These are phyloP conservation scores for Phytophthora boehmeriae DNA, from an alignment of 352 stramenopile species.

Conservation along the genomic window DNA sequence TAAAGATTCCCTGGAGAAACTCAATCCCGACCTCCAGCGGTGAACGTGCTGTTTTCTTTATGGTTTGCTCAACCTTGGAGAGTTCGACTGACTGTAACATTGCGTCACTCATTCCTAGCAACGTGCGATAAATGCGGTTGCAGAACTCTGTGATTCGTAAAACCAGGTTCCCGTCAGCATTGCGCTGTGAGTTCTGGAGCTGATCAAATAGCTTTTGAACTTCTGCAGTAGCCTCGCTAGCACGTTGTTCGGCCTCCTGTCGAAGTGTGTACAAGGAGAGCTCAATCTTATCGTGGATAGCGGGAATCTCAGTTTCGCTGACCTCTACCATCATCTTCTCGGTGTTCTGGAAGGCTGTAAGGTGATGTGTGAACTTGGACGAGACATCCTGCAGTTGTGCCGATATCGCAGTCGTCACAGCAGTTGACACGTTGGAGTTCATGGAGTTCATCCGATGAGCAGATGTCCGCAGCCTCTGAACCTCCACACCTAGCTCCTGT, in stretches of 20 bases:
- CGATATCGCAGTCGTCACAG: constrained; percentile 31
- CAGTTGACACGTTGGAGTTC: constrained; percentile 24
- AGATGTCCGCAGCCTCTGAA: constrained; percentile 51
- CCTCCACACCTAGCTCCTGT: constrained; percentile 54
- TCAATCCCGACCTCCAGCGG: constrained; percentile 47
- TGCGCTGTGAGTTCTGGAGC: constrained; percentile 29
- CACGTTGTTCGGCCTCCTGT: constrained; percentile 48
- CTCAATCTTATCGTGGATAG: constrained; percentile 44
- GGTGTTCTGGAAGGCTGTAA: constrained; percentile 30
- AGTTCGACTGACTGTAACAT: constrained; percentile 56
- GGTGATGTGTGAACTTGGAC: constrained; percentile 32
- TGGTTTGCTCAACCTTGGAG: constrained; percentile 21
- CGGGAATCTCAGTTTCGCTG: constrained; percentile 45
- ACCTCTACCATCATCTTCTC: constrained; percentile 40
- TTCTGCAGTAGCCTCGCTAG: constrained; percentile 43
- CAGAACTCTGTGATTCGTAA: constrained; percentile 34
- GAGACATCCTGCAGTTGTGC: constrained; percentile 51
- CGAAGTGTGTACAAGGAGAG: constrained; percentile 48
- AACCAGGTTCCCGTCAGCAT: constrained; percentile 22
- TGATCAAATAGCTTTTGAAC: constrained; percentile 39
- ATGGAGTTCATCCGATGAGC: constrained; percentile 44
- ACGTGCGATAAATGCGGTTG: constrained; percentile 52
- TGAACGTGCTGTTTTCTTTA: constrained; percentile 12
- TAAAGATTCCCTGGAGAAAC: constrained; percentile 46
- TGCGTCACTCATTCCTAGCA: constrained; percentile 54